These are phyloP conservation scores for Pelargonium citronellum DNA, from an alignment of 441 rosid species.

Conservation along the genomic window DNA sequence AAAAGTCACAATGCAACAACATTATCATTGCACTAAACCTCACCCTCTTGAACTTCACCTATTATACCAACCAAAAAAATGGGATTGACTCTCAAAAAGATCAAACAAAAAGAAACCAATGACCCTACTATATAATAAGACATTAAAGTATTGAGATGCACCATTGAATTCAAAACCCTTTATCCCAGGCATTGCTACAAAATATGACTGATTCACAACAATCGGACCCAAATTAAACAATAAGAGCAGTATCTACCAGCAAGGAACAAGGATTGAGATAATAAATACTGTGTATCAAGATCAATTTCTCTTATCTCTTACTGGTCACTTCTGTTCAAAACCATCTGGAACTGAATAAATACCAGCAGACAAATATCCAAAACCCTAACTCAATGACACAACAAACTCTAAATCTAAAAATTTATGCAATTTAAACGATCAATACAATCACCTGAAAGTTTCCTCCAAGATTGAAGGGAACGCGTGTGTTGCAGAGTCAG, in stretches of 20 bases:
- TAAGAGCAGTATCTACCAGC: too few species aligned
- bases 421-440: not conserved
- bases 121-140: too few species aligned
- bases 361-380: not conserved
- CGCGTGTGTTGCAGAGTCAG: conserved; percentile 58
- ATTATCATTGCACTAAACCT: too few species aligned
- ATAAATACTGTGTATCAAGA: too few species aligned
- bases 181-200: conserved; percentile 78
- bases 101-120: too few species aligned
- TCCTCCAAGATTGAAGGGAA: conserved; percentile 78
- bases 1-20: too few species aligned
- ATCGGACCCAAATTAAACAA: conserved; percentile 3
- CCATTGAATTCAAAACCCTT: conserved; percentile 66
- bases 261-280: too few species aligned
- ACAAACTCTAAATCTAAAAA: not conserved
- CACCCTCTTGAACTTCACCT: not conserved
- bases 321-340: conserved; percentile 42
- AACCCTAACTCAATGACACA: not conserved
- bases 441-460: conserved; percentile 48
- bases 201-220: conserved; percentile 48
- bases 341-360: conserved; percentile 63
- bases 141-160: conserved; percentile 40
- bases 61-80: not conserved
- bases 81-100: not conserved
- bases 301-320: conserved; percentile 35